Percentiles rank a stretch among this genome's conserved stretches.
Evolutionary conservation across 2,329 filamentous ascomycete genomes (phyloP).

Genomic region (Colletotrichum tanaceti): DNA sequence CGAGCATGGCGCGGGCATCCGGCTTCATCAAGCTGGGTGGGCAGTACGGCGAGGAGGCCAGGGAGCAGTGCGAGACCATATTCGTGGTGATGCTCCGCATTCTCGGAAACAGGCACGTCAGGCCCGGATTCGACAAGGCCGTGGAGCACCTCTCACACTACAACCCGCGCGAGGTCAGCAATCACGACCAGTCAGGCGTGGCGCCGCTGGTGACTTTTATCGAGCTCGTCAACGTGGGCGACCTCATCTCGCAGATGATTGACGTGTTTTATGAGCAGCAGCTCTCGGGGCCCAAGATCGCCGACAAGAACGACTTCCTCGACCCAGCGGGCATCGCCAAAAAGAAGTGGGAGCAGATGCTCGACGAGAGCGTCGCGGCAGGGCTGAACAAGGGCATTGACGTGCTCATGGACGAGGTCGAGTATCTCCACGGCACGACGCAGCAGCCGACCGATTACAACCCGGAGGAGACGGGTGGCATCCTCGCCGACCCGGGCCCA

Average conservation of each 20-base stretch:
- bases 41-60: slow-evolving; percentile 83
- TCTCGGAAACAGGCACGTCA: slow-evolving; percentile 87
- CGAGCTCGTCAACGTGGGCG: slow-evolving; percentile 96
- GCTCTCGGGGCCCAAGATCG: slow-evolving; percentile 82
- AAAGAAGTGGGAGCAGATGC: slow-evolving; percentile 98
- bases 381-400: slow-evolving; percentile 98
- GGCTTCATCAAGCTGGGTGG: slow-evolving; percentile 85
- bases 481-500: slow-evolving; percentile 72
- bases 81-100: slow-evolving; percentile 88
- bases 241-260: slow-evolving; percentile 98
- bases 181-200: slow-evolving; percentile 78
- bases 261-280: slow-evolving; percentile 99
- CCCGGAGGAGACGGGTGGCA: slow-evolving; percentile 61
- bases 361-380: slow-evolving; percentile 95
- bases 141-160: slow-evolving; percentile 92
- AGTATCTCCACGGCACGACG: slow-evolving; percentile 90
- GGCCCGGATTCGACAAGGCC: slow-evolving; percentile 92
- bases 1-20: slow-evolving; percentile 85
- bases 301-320: slow-evolving; percentile 93
- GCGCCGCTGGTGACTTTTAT: slow-evolving; percentile 95
- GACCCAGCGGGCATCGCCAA: slow-evolving; percentile 93
- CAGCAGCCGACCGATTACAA: slow-evolving; percentile 93
- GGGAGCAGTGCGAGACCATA: slow-evolving; percentile 88
- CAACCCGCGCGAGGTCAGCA: slow-evolving; percentile 84
- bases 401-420: slow-evolving; percentile 97